Percentiles rank a stretch among this genome's conserved stretches.
phyloP scores from a whole-genome alignment of 2,329 filamentous ascomycete species.

The Immersiporthe knoxdaviesiana region DNA sequence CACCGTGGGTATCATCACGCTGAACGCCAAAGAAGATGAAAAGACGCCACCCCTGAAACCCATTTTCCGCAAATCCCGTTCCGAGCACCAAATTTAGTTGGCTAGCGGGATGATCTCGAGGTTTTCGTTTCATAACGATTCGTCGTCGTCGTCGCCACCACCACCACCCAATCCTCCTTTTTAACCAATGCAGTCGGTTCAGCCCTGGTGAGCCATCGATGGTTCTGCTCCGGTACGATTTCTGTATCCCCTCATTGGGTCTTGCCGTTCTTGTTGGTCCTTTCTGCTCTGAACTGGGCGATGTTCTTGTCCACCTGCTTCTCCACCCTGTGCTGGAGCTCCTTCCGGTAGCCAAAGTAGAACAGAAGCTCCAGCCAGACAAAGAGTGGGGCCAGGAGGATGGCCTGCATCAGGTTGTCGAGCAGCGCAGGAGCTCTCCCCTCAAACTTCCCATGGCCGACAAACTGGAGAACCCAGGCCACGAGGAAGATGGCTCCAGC shows the following conservation, averaged over 20 bases:
- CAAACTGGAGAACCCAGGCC: conserved; percentile 86
- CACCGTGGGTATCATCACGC: conserved; percentile 5
- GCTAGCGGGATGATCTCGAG: neutral
- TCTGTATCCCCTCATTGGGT: conserved; percentile 44
- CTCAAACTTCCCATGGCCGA: conserved; percentile 90
- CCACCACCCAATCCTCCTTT: neutral
- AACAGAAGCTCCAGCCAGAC: conserved; percentile 97
- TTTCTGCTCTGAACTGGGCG: conserved; percentile 68
- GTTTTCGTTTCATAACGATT: neutral
- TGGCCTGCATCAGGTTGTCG: conserved; percentile 87
- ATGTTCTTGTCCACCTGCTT: conserved; percentile 77
- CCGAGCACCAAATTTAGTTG: neutral
- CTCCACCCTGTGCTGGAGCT: conserved; percentile 80
- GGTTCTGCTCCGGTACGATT: neutral
- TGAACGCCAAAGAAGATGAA: neutral
- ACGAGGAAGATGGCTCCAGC: conserved; percentile 71
- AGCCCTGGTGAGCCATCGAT: neutral
- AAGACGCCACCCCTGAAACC: neutral
- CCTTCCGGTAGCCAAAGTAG: conserved; percentile 84
- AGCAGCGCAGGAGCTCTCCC: conserved; percentile 84
- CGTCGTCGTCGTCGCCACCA: too few species aligned
- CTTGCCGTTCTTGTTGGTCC: conserved; percentile 55
- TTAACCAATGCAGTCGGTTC: neutral
- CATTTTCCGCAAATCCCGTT: neutral
- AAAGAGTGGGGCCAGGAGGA: conserved; percentile 93